Conservation (phyloP, 805 yeast species). For the Candida silvatica region DNA sequence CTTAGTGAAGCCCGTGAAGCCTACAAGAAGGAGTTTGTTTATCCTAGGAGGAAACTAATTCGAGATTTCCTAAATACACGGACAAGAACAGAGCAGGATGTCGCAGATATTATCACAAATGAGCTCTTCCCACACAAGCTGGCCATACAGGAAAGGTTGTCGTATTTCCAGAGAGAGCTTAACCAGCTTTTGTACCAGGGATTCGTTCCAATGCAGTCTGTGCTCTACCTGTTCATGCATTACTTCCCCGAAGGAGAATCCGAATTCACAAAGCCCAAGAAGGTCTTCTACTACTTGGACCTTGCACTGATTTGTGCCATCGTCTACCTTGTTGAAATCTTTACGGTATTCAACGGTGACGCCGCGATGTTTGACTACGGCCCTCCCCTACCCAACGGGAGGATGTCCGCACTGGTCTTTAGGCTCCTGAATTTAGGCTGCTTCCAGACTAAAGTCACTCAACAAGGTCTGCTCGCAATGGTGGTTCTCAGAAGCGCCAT, state of each 20-base stretch:
- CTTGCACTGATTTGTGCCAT: background rate
- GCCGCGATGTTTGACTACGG: background rate
- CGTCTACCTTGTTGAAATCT: background rate
- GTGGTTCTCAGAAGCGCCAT: background rate
- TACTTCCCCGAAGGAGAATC: background rate
- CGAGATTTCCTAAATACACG: no score
- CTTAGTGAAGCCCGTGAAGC: background rate
- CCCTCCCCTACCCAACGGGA: background rate
- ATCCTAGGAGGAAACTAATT: background rate
- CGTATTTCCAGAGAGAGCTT: conserved; percentile 1
- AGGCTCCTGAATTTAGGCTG: background rate
- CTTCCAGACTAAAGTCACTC: background rate
- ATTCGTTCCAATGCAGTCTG: conserved; percentile 2
- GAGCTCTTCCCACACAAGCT: background rate
- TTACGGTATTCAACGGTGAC: conserved; percentile 1
- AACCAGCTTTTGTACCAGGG: conserved; percentile 1
- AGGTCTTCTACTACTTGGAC: background rate
- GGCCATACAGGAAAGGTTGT: conserved; percentile 1
- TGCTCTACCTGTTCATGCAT: background rate
- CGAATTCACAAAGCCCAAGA: background rate
- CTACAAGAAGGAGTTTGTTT: background rate
- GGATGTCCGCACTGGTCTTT: background rate
- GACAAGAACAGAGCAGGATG: background rate
- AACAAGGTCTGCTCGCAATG: conserved; percentile 1
- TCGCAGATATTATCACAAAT: background rate